Evolutionary conservation across 192 early-diverging fungal genomes (phyloP), one percentile per base, ranked within the genome.

Genomic region (Coemansia sp.): DNA sequence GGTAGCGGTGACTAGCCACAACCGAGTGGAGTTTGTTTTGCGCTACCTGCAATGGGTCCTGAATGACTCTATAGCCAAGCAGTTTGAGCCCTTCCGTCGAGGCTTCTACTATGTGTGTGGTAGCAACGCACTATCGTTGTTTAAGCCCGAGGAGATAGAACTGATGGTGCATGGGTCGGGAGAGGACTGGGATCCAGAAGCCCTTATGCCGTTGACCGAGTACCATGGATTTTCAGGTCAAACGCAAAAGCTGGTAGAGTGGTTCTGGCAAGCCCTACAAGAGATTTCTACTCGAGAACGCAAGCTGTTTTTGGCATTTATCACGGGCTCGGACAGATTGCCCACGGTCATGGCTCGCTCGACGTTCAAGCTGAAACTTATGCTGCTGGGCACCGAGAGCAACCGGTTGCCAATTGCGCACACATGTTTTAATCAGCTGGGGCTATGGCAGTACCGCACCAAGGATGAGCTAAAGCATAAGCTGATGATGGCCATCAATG

Each of bases 351-450:
- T 26, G 23, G 80, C 84, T 5, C 81, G 84, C 41, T 56, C 44
- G 12, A 41, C 17, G 28, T 40, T 95, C 55, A 51, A 60, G 2
- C 71, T 89, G 45, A 84, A 90, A 58, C 87, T 96, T 36, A 81
- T 85, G 2, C 82, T 90, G 55, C 80, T 87, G 36, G 85, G 88
- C 32, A 72, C 69, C 30, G 83, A 85, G 26, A 62, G 63, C 38
- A 62, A 62, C 49, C 82, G 93, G 15, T 76, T 94, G 34, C 95
- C 95, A 1, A 84, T 88, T 32, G 92, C 95, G 6, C 95, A 94
- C 62, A 97, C 95, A 0, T 97, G 94, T 66, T 96, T 92, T 58
- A 96, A 97, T 63, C 92, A 93, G 60, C 68, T 97, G 16, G 82
- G 91, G 11, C 70, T 97, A 5, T 92, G 87, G 68, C 79, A 83